Base-by-base conservation (phyloP, 148 eudicot genomes). In the Persicaria tinctoria region DNA sequence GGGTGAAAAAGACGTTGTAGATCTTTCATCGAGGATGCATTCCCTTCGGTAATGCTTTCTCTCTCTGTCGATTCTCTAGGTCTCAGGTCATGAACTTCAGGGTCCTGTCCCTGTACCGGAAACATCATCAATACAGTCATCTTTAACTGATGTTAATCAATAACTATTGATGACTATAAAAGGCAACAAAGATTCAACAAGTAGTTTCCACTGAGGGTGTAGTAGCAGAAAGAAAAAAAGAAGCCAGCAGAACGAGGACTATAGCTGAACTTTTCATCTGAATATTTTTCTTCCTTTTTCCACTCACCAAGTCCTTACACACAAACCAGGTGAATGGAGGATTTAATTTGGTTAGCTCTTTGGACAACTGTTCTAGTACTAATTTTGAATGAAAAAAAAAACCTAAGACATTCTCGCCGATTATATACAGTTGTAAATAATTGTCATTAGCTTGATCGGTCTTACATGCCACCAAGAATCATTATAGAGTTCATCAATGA, bases 1-100 rank as follows among this genome's bases (percentile, higher is more conserved):
- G 76, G 76, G 49, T 73, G 63, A 66, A 45, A 73, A 12, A 53
- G 46, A 14, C 47, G 64, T 18, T 73, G 46, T 20, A 54, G 32
- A 46, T 56, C 62, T 6, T 56, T 53, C 49, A 46, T 54, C 17
- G 66, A 73, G 0, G 51, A 13, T 45, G 63, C 64, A 54, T 73
- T 59, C 5, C 51, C 62, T 73, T 73, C 76, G 0, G 64, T 14
- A 44, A 18, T 56, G 49, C 12, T 73, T 32, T 54, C 49, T 73
- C 47, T 73, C 46, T 46, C 41, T 2, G 41, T 32, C 0, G 41
- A 32, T 32, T 32, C 62, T 73, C 7, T 4, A 45, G 32, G 14
- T 5, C 64, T 53, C 49, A 44, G 53, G 23, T 45, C 76, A 41
- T 32, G 45, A 6, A 53, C 63, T 27, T 23, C 66, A 54, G 47